Evolutionary conservation across 192 early-diverging fungal genomes (phyloP), one percentile per base, ranked within the genome.

Genomic region (Haplosporangium gracile): DNA sequence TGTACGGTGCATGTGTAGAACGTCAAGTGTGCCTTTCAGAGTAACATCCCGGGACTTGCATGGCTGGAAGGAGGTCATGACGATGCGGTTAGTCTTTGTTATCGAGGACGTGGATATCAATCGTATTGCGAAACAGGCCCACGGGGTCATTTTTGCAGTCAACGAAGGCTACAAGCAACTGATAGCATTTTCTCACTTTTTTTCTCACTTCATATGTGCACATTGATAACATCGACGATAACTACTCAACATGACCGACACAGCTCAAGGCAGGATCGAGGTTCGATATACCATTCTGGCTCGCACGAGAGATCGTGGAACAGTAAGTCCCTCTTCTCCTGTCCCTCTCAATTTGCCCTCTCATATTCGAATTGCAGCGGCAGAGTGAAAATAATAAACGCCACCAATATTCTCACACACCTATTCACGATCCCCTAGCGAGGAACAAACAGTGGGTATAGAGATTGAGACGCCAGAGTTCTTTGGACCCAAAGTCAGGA

Each of bases 221-320:
- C 16, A 22, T 40, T 51, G 49, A 13, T 20, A 42, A n/a, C 9
- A 38, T 22, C 7, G 20, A 40, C 69, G 34, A 40, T 24, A 70
- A 39, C 38, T 4, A 70, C 40, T 18, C 69, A 38, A 11, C 18
- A 42, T 15, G 60, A 29, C n/a, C 29, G 26, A 42, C 20, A 38
- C 71, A 83, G 82, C 76, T 83, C 24, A 83, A 78, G 57, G 82
- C 82, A 20, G 82, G 82, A 42, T 83, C 82, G 2, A 83, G 82
- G 53, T 32, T 83, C 39, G 82, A 83, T 75, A 78, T 83, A 29
- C 82, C 82, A 18, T 83, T 83, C 72, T 83, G 82, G 82, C 39
- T 83, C 32, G 82, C 82, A 75, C 57, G 82, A 22, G 82, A 83
- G 72, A 65, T 83, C 47, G 70, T 83, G 5, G 77, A 73, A 38